These are phyloP conservation scores for Deuterostichococcus epilithicus DNA, from an alignment of 139 green algal genomes.

Conservation along the genomic window DNA sequence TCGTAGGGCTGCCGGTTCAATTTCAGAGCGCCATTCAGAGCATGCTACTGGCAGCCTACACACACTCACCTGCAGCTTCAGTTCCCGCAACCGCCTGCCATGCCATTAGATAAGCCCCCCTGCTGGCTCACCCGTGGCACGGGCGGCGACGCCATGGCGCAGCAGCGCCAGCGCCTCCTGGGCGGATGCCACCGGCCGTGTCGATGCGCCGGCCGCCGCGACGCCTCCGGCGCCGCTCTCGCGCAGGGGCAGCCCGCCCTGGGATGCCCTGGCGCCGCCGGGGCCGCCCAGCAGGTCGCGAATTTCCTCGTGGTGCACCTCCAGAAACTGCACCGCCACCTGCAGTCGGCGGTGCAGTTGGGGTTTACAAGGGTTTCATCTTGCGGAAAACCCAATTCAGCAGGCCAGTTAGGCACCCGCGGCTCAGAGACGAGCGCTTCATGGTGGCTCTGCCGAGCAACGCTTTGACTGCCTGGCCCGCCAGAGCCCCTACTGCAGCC, in stretches of 20 bases:
- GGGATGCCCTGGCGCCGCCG: not conserved
- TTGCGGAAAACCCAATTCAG: too few species aligned
- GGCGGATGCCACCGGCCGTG: not conserved
- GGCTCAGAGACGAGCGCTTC: too few species aligned
- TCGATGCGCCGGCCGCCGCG: not conserved
- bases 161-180: not conserved
- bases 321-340: slow-evolving; percentile 18
- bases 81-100: too few species aligned
- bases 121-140: not conserved
- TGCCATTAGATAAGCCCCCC: too few species aligned
- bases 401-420: too few species aligned
- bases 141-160: not conserved
- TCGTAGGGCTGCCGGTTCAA: not conserved
- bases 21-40: not conserved
- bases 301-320: slow-evolving; percentile 29
- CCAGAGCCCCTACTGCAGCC: too few species aligned
- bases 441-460: too few species aligned
- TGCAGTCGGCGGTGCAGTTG: too few species aligned
- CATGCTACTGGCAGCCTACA: too few species aligned
- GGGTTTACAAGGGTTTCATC: too few species aligned
- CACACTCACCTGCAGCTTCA: too few species aligned
- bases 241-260: not conserved
- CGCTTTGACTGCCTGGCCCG: too few species aligned
- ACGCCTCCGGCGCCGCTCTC: not conserved
- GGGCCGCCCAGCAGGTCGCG: slow-evolving; percentile 14